These are phyloP conservation scores for Phialophora expanda DNA, from an alignment of 2,329 filamentous ascomycete genomes.

Conservation along the genomic window DNA sequence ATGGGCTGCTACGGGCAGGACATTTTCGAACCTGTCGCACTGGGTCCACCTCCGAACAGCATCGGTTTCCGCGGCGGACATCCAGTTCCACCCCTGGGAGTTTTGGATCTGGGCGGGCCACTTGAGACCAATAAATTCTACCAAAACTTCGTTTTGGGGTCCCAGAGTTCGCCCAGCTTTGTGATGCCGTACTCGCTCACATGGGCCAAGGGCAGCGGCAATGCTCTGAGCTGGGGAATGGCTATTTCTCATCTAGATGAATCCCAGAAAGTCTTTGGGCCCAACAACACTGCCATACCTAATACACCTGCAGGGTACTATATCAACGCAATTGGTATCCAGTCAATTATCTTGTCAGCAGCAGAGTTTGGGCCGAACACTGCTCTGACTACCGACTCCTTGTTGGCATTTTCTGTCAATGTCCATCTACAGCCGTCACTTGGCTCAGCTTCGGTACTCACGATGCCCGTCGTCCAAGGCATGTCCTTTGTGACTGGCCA, in stretches of 20 bases:
- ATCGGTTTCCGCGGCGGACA: constrained; percentile 50
- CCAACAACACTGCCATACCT: constrained; percentile 56
- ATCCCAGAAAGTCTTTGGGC: constrained; percentile 70
- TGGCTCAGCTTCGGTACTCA: constrained; percentile 65
- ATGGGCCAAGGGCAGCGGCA: constrained; percentile 69
- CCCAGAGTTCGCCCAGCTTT: constrained; percentile 71
- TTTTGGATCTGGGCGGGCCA: constrained; percentile 42
- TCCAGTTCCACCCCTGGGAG: constrained; percentile 48
- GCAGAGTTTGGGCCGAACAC: constrained; percentile 70
- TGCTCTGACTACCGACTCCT: constrained; percentile 58
- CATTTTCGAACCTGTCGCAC: constrained; percentile 50
- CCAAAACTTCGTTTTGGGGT: constrained; percentile 77
- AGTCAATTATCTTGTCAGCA: constrained; percentile 80
- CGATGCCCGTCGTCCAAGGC: constrained; percentile 84
- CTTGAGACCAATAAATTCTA: constrained; percentile 67
- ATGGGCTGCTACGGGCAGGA: constrained; percentile 45
- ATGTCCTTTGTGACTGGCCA: constrained; percentile 84
- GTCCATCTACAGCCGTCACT: constrained; percentile 67
- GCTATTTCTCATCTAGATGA: constrained; percentile 74
- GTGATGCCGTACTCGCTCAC: constrained; percentile 75
- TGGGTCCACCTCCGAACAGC: constrained; percentile 46
- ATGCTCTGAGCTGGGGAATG: constrained; percentile 75
- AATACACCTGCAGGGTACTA: constrained; percentile 71
- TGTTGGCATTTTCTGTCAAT: constrained; percentile 65
- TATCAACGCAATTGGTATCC: constrained; percentile 79